phyloP scores from a whole-genome alignment of 495 filamentous ascomycete species.

The Lophium mytilinum region DNA sequence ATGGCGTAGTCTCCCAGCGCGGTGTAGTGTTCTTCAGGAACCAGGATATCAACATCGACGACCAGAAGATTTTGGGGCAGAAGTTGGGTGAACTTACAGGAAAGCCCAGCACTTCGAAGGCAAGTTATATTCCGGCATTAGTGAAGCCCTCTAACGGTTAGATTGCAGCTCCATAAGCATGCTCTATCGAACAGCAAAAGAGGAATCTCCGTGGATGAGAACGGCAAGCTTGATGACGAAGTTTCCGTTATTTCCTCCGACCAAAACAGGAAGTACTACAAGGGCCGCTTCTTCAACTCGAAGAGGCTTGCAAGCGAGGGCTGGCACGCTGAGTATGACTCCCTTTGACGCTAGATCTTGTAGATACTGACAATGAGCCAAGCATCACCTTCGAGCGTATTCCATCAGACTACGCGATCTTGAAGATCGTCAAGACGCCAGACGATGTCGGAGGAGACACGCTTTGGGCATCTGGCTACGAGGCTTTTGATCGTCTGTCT shows the following conservation, averaged over 20 bases:
- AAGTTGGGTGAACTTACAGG: slow-evolving; percentile 13
- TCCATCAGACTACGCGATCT: slow-evolving; percentile 13
- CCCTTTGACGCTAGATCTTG: not conserved
- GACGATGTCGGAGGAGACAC: slow-evolving; percentile 39
- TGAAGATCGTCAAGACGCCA: slow-evolving; percentile 2
- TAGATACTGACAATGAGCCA: not conserved
- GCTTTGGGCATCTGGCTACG: slow-evolving; percentile 64
- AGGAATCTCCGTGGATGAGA: slow-evolving; percentile 12
- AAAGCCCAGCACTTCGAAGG: slow-evolving; percentile 9
- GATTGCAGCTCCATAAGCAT: slow-evolving; percentile 3
- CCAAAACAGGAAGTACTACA: slow-evolving; percentile 12
- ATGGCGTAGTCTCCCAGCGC: slow-evolving; percentile 13
- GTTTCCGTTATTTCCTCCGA: slow-evolving; percentile 12
- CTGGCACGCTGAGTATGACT: slow-evolving; percentile 10
- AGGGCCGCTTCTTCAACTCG: slow-evolving; percentile 4
- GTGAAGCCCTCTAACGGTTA: too few species aligned
- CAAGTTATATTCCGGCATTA: too few species aligned
- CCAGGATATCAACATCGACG: slow-evolving; percentile 9
- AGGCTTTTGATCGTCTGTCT: slow-evolving; percentile 64
- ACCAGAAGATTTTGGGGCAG: slow-evolving; percentile 9
- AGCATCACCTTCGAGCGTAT: slow-evolving; percentile 15
- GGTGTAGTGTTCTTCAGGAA: slow-evolving; percentile 22
- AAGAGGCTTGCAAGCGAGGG: slow-evolving; percentile 8
- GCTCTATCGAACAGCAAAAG: slow-evolving; percentile 13
- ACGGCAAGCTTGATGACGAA: slow-evolving; percentile 16